phyloP scores from a whole-genome alignment of 2,329 filamentous ascomycete genomes.

The Zelopaecilomyces penicillatus region DNA sequence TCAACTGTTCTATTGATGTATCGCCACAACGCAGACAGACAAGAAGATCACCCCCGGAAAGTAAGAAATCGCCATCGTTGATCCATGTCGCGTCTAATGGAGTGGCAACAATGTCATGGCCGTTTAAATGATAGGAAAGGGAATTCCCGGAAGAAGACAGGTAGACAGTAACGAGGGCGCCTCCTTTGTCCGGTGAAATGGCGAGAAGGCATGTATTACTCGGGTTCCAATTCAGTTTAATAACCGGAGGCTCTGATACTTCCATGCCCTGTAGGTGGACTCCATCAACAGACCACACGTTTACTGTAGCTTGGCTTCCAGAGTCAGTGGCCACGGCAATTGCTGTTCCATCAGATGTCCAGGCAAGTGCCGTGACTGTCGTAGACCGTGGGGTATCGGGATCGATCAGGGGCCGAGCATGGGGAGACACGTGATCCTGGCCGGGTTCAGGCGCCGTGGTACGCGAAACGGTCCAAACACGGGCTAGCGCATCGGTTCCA shows the following conservation, averaged over 20 bases:
- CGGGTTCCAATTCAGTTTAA: slow-evolving; percentile 55
- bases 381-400: slow-evolving; percentile 43
- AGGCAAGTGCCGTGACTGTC: slow-evolving; percentile 51
- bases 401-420: slow-evolving; percentile 38
- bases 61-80: slow-evolving; percentile 47
- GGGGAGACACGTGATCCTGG: slow-evolving; percentile 33
- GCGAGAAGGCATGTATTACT: slow-evolving; percentile 46
- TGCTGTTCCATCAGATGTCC: slow-evolving; percentile 47
- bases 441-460: slow-evolving; percentile 34
- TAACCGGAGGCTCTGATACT: slow-evolving; percentile 50
- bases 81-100: slow-evolving; percentile 54
- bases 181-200: slow-evolving; percentile 47
- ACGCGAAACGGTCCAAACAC: slow-evolving; percentile 57
- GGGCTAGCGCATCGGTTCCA: slow-evolving; percentile 62
- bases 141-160: slow-evolving; percentile 34
- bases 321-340: slow-evolving; percentile 53
- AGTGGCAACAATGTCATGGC: slow-evolving; percentile 42
- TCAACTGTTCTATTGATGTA: slow-evolving; percentile 35
- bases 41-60: slow-evolving; percentile 50
- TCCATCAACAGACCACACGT: slow-evolving; percentile 48
- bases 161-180: slow-evolving; percentile 49
- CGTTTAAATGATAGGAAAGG: slow-evolving; percentile 38
- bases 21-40: slow-evolving; percentile 40
- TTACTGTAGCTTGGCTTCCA: slow-evolving; percentile 42
- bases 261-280: slow-evolving; percentile 44